Percentiles rank a stretch among this genome's conserved stretches.
phyloP scores from a whole-genome alignment of 2,329 filamentous ascomycete species.

The Exophiala sp. region DNA sequence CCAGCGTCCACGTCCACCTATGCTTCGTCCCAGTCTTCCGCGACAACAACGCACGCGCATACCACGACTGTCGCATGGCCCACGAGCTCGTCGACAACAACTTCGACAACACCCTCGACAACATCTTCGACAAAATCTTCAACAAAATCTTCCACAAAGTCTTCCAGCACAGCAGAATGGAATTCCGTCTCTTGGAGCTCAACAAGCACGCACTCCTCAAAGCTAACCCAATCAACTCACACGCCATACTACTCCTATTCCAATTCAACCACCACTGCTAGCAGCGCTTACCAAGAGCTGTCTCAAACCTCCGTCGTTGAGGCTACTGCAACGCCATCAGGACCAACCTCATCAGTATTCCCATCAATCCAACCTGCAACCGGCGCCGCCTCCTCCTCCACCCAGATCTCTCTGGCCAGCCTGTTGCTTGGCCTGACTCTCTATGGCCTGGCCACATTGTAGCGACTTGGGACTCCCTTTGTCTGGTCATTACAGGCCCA shows the following conservation, averaged over 20 bases:
- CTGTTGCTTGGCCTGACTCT: conserved; percentile 12
- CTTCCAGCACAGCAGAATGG: neutral
- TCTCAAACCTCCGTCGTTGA: neutral
- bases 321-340: conserved; percentile 15
- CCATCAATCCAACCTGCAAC: conserved; percentile 13
- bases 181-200: neutral
- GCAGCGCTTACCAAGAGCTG: neutral
- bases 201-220: neutral
- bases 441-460: conserved; percentile 7
- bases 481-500: neutral
- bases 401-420: conserved; percentile 2
- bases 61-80: too few species aligned
- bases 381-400: conserved; percentile 6
- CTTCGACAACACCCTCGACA: conserved; percentile 30
- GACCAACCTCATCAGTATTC: conserved; percentile 7
- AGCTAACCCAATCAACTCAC: conserved; percentile 2
- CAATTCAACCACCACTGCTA: conserved; percentile 10
- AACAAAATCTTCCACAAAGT: conserved; percentile 13
- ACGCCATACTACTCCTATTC: conserved; percentile 21
- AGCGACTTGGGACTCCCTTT: neutral
- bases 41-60: neutral
- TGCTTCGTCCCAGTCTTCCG: conserved; percentile 16
- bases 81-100: conserved; percentile 2
- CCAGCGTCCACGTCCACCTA: conserved; percentile 9
- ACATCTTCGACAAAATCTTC: conserved; percentile 24